Conservation (phyloP, 257 asterid species). For the Gentiana dahurica region DNA sequence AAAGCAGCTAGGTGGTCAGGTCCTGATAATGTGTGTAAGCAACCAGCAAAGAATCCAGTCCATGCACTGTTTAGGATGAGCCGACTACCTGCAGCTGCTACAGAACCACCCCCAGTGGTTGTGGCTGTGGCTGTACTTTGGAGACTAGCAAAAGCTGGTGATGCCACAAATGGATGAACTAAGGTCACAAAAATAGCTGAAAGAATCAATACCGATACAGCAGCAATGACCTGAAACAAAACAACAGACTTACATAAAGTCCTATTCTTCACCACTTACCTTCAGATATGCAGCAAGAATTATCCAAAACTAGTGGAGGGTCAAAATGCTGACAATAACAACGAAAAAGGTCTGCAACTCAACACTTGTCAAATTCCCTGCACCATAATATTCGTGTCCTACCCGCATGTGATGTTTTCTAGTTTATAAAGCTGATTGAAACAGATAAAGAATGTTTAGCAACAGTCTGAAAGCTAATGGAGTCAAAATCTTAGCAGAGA, state of each 20-base stretch:
- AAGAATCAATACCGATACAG: constrained; percentile 41
- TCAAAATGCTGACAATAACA: not conserved
- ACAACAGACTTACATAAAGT: not conserved
- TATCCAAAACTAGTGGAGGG: constrained; percentile 2
- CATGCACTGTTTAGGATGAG: constrained; percentile 76
- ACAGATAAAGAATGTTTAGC: not conserved
- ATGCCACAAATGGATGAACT: constrained; percentile 49
- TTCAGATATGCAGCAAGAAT: constrained; percentile 1
- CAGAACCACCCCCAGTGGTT: constrained; percentile 35
- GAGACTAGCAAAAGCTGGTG: constrained; percentile 70
- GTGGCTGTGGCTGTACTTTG: constrained; percentile 26
- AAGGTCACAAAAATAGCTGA: constrained; percentile 45
- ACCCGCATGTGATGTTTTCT: not conserved
- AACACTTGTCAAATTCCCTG: not conserved
- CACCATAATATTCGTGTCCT: not conserved
- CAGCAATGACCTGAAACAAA: constrained; percentile 44
- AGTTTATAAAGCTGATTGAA: not conserved
- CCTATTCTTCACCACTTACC: not conserved
- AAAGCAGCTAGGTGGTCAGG: constrained; percentile 98
- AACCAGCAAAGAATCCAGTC: constrained; percentile 98
- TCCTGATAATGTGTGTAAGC: constrained; percentile 92
- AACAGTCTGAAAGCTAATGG: not conserved
- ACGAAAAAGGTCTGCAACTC: not conserved
- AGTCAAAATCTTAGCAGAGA: no score
- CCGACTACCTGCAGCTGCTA: constrained; percentile 34